Evolutionary conservation across 148 eudicot species (phyloP).

Genomic region (Pharnaceum exiguum): DNA sequence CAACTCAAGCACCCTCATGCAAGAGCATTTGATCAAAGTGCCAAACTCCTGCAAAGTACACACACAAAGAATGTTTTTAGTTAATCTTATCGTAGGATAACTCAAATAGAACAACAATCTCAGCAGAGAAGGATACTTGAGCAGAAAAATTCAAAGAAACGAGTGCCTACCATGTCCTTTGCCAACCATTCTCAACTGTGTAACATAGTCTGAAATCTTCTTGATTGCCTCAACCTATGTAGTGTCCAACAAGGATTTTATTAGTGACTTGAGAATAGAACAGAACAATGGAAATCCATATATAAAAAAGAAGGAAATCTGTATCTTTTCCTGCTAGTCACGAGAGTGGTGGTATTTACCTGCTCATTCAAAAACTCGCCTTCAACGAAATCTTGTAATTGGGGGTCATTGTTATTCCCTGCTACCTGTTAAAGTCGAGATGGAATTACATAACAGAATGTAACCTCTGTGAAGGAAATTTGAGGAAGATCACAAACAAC

Average conservation of each 20-base stretch:
- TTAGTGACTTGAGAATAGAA: too few species aligned
- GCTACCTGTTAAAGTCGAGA: constrained; percentile 52
- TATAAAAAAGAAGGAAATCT: not conserved
- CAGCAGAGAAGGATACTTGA: not conserved
- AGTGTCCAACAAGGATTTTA: not conserved
- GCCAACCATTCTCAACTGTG: constrained; percentile 74
- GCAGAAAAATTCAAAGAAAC: not conserved
- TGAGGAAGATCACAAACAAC: not conserved
- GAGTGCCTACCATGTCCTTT: constrained; percentile 74
- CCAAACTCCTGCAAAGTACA: constrained; percentile 88
- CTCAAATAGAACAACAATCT: not conserved
- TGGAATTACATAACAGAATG: not conserved
- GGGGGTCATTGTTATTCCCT: constrained; percentile 59
- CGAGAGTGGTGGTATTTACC: constrained; percentile 30
- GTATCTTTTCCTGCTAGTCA: not conserved
- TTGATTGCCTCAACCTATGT: constrained; percentile 79
- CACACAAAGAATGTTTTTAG: constrained; percentile 4
- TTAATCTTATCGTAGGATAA: not conserved
- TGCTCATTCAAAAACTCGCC: constrained; percentile 67
- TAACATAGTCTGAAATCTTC: constrained; percentile 75
- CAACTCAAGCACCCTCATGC: constrained; percentile 22
- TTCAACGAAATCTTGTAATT: constrained; percentile 69
- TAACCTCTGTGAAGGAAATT: not conserved
- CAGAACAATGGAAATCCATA: too few species aligned
- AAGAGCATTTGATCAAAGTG: constrained; percentile 84